Conservation (phyloP, 2,329 filamentous ascomycete species). For the Tolypocladium tropicale region DNA sequence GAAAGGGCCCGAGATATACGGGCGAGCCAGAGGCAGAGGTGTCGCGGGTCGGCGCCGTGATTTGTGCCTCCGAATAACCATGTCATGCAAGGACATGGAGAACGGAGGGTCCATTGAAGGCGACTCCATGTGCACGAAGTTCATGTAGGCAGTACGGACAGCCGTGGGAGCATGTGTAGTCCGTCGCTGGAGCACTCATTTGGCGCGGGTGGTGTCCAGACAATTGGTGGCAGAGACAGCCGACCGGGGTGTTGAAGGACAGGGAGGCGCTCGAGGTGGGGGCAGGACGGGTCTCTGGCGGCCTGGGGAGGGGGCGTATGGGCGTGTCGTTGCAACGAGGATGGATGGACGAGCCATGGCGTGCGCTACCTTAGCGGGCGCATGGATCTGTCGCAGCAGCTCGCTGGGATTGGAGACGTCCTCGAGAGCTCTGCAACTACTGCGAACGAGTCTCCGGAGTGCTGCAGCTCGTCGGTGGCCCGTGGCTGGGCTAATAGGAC, state of each 20-base stretch:
- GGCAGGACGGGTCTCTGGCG: not conserved
- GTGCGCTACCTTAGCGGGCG: not conserved
- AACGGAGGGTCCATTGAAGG: conserved; percentile 21
- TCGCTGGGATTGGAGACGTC: not conserved
- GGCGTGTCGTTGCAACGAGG: not conserved
- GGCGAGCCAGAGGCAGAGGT: not conserved
- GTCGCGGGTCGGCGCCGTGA: conserved; percentile 6
- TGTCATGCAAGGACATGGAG: conserved; percentile 27
- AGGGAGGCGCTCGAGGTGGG: not conserved
- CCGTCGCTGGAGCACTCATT: not conserved
- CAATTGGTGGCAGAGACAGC: conserved; percentile 2
- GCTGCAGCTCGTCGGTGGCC: not conserved
- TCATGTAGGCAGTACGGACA: conserved; percentile 6
- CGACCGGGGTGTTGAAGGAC: not conserved
- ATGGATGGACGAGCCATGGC: not conserved
- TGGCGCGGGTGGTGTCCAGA: conserved; percentile 2
- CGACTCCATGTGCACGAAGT: conserved; percentile 10
- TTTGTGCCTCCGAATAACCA: conserved; percentile 13
- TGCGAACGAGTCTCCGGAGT: not conserved
- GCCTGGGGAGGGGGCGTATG: conserved; percentile 1
- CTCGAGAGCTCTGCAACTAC: too few species aligned
- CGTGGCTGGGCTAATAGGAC: not conserved
- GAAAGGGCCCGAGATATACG: not conserved
- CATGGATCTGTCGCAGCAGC: not conserved
- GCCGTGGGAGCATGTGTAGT: conserved; percentile 2